Evolutionary conservation across 2,329 filamentous ascomycete genomes (phyloP).

Genomic region (Paecilomyces sp.): DNA sequence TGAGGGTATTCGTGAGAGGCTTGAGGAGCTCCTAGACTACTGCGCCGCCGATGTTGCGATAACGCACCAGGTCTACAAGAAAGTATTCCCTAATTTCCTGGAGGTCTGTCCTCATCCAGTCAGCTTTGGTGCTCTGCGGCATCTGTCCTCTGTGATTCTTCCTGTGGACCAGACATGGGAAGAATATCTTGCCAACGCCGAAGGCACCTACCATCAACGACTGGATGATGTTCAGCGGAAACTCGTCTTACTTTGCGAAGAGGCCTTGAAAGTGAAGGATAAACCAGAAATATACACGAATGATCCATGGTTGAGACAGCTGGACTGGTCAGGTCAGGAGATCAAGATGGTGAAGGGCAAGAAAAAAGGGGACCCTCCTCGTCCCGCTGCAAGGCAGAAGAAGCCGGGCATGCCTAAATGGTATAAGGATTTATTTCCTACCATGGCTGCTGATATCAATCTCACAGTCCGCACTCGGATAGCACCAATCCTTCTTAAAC

Average conservation of each 20-base stretch:
- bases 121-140: constrained; percentile 87
- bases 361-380: constrained; percentile 72
- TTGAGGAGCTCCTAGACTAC: constrained; percentile 84
- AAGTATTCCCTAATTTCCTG: constrained; percentile 84
- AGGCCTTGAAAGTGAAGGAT: constrained; percentile 67
- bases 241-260: constrained; percentile 64
- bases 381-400: constrained; percentile 78
- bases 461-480: constrained; percentile 82
- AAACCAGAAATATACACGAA: constrained; percentile 61
- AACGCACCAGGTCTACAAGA: constrained; percentile 89
- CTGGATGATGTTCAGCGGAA: constrained; percentile 72
- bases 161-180: constrained; percentile 87
- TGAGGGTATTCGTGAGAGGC: constrained; percentile 58
- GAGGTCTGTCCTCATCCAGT: constrained; percentile 91
- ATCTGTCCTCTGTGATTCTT: constrained; percentile 87
- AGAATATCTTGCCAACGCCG: constrained; percentile 72
- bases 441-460: constrained; percentile 57
- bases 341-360: constrained; percentile 87
- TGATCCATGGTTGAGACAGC: constrained; percentile 86
- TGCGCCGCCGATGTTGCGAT: constrained; percentile 91
- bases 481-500: constrained; percentile 72
- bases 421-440: constrained; percentile 86
- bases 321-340: constrained; percentile 94
- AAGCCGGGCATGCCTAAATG: constrained; percentile 90
- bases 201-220: constrained; percentile 72